phyloP scores from a whole-genome alignment of 345 rosid species.

The Luvunga scandens region DNA sequence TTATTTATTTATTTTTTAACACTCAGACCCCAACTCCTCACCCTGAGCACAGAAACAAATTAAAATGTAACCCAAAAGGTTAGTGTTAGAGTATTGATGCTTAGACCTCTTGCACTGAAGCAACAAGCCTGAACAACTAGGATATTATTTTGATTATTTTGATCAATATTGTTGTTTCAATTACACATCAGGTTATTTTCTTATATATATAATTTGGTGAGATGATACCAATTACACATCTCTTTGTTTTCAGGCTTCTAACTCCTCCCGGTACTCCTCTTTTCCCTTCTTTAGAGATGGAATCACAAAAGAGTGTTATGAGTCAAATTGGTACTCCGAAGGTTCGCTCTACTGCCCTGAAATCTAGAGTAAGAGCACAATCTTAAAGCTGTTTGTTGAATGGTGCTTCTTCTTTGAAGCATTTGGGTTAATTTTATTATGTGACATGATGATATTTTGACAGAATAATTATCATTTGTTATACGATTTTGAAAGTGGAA shows the following conservation, averaged over 20 bases:
- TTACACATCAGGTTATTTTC: neutral
- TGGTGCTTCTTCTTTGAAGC: slow-evolving; percentile 1
- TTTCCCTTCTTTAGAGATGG: slow-evolving; percentile 96
- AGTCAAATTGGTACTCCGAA: slow-evolving; percentile 68
- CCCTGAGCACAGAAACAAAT: neutral
- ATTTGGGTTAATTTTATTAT: neutral
- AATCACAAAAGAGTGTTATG: slow-evolving; percentile 71
- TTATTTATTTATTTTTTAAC: neutral
- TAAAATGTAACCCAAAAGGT: neutral
- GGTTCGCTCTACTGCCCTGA: slow-evolving; percentile 53
- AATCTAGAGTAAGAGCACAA: slow-evolving; percentile 70
- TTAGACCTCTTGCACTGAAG: neutral
- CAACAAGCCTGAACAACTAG: neutral
- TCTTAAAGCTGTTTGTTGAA: slow-evolving; percentile 1
- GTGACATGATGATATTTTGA: slow-evolving; percentile 1
- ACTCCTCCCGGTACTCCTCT: slow-evolving; percentile 98
- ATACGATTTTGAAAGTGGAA: neutral
- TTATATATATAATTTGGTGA: neutral
- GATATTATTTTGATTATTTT: neutral
- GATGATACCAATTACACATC: slow-evolving; percentile 10
- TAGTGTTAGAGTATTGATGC: neutral
- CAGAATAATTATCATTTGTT: neutral
- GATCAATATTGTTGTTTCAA: neutral
- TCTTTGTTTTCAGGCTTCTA: slow-evolving; percentile 67
- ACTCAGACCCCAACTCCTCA: neutral